These are phyloP conservation scores for Populus pruinosa DNA, from an alignment of 345 rosid species.

Conservation along the genomic window DNA sequence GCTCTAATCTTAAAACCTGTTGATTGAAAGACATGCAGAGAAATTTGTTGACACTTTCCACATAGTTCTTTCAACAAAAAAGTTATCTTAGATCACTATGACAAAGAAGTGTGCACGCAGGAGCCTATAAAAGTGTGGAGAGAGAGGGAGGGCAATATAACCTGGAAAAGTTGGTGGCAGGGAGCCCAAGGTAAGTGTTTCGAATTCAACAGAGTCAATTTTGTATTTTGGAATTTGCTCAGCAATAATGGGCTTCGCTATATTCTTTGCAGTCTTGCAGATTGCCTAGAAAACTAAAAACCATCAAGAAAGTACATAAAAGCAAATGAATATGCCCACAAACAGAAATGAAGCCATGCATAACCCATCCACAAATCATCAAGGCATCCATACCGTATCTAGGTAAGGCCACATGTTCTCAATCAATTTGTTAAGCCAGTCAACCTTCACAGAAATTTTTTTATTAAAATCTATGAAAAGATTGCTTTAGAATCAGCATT, in stretches of 20 bases:
- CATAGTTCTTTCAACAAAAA: background rate
- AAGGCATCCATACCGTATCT: constrained; percentile 12
- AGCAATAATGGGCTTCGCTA: constrained; percentile 32
- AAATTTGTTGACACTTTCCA: background rate
- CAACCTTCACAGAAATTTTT: constrained; percentile 24
- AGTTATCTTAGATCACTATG: background rate
- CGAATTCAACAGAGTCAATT: constrained; percentile 31
- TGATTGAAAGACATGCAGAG: background rate
- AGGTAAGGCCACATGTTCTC: constrained; percentile 34
- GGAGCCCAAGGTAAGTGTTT: constrained; percentile 31
- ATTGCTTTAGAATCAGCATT: background rate
- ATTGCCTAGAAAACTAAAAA: constrained; percentile 23
- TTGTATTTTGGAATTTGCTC: constrained; percentile 38
- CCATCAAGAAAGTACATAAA: background rate
- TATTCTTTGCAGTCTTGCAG: constrained; percentile 26
- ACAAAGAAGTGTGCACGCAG: background rate
- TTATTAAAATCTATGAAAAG: constrained; percentile 9
- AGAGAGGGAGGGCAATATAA: constrained; percentile 1
- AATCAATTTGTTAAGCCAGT: constrained; percentile 27
- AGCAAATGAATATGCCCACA: background rate
- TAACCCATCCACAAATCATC: background rate
- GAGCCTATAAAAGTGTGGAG: background rate
- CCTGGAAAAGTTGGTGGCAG: constrained; percentile 32
- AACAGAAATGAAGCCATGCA: background rate
- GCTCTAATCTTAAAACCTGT: background rate